phyloP scores from a whole-genome alignment of 306 rosid genomes.

The apple (Malus domestica) region DNA sequence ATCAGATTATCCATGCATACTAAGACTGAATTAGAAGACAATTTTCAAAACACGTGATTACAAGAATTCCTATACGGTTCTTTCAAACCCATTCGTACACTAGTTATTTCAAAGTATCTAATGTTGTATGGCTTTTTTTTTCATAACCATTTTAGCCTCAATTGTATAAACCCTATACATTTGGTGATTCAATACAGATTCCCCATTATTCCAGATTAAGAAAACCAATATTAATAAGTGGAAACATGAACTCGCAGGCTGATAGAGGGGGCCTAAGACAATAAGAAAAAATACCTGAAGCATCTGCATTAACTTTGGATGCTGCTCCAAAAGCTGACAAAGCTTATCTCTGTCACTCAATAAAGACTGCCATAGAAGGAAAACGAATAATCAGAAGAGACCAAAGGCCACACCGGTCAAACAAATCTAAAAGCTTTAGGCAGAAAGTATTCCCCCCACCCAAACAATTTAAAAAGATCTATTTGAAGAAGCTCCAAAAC shows the following conservation, averaged over 20 bases:
- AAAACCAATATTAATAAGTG: background rate
- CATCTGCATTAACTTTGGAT: slow-evolving; percentile 97
- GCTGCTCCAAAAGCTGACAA: slow-evolving; percentile 97
- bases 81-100: background rate
- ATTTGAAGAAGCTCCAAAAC: background rate
- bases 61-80: background rate
- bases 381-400: slow-evolving; percentile 1
- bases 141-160: background rate
- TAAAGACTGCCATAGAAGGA: slow-evolving; percentile 65
- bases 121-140: too few relatives aligned
- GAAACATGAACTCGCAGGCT: background rate
- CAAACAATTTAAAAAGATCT: background rate
- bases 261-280: background rate
- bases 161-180: background rate
- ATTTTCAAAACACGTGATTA: too few relatives aligned
- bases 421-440: background rate
- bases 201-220: background rate
- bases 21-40: too few relatives aligned
- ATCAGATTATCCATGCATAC: too few relatives aligned
- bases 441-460: too few relatives aligned
- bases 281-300: slow-evolving; percentile 57
- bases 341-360: slow-evolving; percentile 86
- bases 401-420: slow-evolving; percentile 1
- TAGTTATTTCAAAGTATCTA: too few relatives aligned
- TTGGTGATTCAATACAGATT: background rate